Evolutionary conservation across 495 filamentous ascomycete species (phyloP), one percentile per base, ranked within the genome.

Genomic region (Bacidia rubella): DNA sequence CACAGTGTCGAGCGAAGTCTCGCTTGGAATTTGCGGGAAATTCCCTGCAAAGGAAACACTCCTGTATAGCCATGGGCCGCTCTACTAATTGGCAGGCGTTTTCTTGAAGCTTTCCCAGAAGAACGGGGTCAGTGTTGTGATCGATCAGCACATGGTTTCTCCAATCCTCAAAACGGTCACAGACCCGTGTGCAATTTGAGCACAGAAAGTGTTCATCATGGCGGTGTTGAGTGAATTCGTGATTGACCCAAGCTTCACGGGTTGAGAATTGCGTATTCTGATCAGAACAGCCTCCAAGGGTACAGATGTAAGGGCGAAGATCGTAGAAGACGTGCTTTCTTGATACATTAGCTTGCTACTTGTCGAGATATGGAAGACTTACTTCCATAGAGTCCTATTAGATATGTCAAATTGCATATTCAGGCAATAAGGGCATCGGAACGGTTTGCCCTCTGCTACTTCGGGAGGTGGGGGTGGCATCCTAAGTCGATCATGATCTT

Each of bases 261-360:
- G 41, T 60, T 11, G 53, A 24, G 40, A 65, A 68, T 9, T 54
- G 58, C 9, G 26, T 17, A 1, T 64, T 43, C 23, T 51, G 40
- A 12, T 62, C 45, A 23, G 45, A 26, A 40, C 64, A 66, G 3
- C 45, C 51, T 7, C 50, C 11, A 53, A 62, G 65, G 2, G 63
- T 65, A 48, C 65, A 68, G 19, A 68, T 61, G 43, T 68, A 68
- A 2, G 65, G 64, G 23, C 53, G 55, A 3, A 68, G 56, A 53
- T 68, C 66, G 0, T 53, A 41, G 39, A 63, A 66, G 9, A 68
- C 60, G 51, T 68, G 62, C 9, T 52, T 39, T 46, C 64, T 66
- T 26, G 9, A 10, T n/a, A 39, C 32, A 39, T 39, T 39, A 39
- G 32, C 32, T 9, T 39, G 32, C 32, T 39, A 9, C 9, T 39